Base-by-base conservation (phyloP, 1,284 basidiomycete genomes). In the Leccinum griseonigrum region DNA sequence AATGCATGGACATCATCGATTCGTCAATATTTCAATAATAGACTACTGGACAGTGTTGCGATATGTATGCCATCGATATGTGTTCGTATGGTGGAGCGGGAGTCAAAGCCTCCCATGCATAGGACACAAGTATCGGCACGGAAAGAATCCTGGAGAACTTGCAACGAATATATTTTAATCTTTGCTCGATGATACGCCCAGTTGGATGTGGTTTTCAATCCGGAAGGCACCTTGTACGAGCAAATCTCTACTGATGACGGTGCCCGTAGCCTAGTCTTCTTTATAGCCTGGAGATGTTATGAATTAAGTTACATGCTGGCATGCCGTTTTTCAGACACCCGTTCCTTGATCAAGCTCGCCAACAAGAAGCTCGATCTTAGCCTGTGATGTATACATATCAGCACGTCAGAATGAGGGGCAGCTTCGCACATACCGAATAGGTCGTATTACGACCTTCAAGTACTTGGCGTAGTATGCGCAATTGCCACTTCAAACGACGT, bases 111-210 rank as follows among this genome's bases (percentile, higher is more conserved):
- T 57, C 59, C 34, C 54, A 51, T 6, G 8, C 57, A 69, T 61
- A 54, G 56, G 7, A 4, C 31, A 46, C 28, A 51, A 43, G 6
- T 55, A 29, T 58, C 31, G 14, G 54, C 29, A 58, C 8, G 7
- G 7, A 51, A 34, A 32, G 28, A 22, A n/a, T 31, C 13, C 28
- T 11, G 11, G 10, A 18, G 10, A 6, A 48, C 14, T 29, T 38
- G 38, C 1, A 52, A 46, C 40, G 54, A 36, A 32, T 11, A 51
- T 43, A 26, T 76, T 22, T 72, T 75, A 29, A 9, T 87, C 56
- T 87, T 65, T 83, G 90, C 90, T 90, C 87, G 86, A 89, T 80
- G 74, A 92, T 92, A 92, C 90, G 87, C 90, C 88, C 78, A 66
- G 71, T 83, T 83, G 84, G 83, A 78, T 83, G 81, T 77, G 75